Conservation (phyloP, 495 filamentous ascomycete species). For the Tuber calosporum region DNA sequence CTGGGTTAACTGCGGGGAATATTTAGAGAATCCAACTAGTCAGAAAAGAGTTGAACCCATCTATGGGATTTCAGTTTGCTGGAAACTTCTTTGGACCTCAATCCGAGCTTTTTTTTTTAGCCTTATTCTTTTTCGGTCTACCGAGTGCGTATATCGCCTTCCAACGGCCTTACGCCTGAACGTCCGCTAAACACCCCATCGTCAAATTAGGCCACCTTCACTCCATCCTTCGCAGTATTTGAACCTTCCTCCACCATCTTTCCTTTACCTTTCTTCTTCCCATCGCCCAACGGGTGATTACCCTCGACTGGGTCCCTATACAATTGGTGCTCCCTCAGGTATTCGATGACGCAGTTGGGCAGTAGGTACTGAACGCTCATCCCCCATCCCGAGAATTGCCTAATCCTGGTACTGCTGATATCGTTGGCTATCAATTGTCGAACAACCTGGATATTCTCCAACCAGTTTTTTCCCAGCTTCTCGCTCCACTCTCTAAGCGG, state of each 20-base stretch:
- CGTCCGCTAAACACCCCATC: neutral
- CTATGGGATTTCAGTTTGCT: neutral
- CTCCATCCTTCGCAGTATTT: neutral
- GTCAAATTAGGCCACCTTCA: neutral
- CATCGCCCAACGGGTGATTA: neutral
- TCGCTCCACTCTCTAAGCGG: slow-evolving; percentile 63
- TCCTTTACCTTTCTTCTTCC: neutral
- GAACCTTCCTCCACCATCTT: neutral
- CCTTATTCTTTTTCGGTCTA: neutral
- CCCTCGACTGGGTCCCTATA: slow-evolving; percentile 54
- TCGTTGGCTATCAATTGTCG: slow-evolving; percentile 85
- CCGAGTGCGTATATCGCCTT: neutral
- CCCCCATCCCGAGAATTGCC: slow-evolving; percentile 70
- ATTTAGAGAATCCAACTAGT: neutral
- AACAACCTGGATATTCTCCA: slow-evolving; percentile 74
- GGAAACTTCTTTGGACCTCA: neutral
- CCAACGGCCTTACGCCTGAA: neutral
- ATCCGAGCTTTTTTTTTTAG: neutral
- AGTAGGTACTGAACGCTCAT: slow-evolving; percentile 59
- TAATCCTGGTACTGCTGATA: slow-evolving; percentile 81
- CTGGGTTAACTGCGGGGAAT: neutral
- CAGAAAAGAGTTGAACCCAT: neutral
- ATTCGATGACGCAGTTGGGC: slow-evolving; percentile 55
- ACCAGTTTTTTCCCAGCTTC: slow-evolving; percentile 43
- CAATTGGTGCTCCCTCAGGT: slow-evolving; percentile 67